Evolutionary conservation across 176 grass and related monocot species (phyloP).

Genomic region (Phoenix dactylifera): DNA sequence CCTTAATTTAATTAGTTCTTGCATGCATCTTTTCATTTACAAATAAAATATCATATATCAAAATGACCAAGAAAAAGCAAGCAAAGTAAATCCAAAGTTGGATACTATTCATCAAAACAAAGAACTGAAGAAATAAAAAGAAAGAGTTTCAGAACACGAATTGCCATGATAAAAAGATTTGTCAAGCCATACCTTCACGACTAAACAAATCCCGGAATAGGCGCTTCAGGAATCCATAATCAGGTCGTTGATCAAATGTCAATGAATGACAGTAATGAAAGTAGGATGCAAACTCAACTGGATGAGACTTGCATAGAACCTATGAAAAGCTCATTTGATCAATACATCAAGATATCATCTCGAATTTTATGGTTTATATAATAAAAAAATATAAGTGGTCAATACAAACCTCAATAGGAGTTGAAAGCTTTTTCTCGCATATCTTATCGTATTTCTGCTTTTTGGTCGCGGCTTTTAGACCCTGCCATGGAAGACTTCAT

Average conservation of each 20-base stretch:
- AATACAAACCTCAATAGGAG: conserved; percentile 68
- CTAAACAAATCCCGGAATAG: conserved; percentile 74
- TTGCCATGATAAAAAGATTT: background rate
- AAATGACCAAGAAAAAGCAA: too few species aligned
- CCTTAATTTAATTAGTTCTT: too few species aligned
- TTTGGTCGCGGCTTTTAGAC: conserved; percentile 92
- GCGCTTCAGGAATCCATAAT: conserved; percentile 90
- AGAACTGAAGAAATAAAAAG: too few species aligned
- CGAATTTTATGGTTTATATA: background rate
- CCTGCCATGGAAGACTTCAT: conserved; percentile 91
- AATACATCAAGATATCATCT: conserved; percentile 9
- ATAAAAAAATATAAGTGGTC: conserved; percentile 11
- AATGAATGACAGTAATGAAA: conserved; percentile 92
- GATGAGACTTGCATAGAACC: conserved; percentile 87
- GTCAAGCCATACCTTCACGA: conserved; percentile 52
- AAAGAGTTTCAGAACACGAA: background rate
- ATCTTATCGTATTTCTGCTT: conserved; percentile 96
- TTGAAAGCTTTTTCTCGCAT: conserved; percentile 85
- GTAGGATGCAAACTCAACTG: conserved; percentile 90
- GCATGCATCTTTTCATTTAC: too few species aligned
- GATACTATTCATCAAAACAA: too few species aligned
- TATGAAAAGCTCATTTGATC: conserved; percentile 20
- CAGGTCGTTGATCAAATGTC: conserved; percentile 93
- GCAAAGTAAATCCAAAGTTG: too few species aligned
- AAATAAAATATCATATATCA: too few species aligned